Evolutionary conservation across 164 flowering plant species (phyloP).

Genomic region (Umbellularia californica): DNA sequence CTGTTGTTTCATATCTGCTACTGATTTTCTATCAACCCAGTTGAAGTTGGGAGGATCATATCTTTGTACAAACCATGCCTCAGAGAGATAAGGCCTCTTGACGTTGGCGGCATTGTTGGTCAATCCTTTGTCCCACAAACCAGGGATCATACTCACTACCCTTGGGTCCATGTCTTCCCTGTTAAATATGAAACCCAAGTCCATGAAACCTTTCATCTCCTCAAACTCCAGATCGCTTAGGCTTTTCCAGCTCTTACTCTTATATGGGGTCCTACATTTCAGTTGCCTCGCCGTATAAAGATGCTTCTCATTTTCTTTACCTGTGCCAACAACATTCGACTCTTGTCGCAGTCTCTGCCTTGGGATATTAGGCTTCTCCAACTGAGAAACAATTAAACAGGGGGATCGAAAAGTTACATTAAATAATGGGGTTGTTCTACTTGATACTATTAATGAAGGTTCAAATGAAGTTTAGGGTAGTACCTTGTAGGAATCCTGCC

Average conservation of each 20-base stretch:
- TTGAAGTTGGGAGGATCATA: slow-evolving; percentile 34
- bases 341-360: slow-evolving; percentile 21
- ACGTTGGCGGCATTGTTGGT: slow-evolving; percentile 19
- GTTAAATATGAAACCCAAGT: slow-evolving; percentile 51
- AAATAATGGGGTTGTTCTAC: too few species aligned
- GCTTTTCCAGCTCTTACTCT: slow-evolving; percentile 33
- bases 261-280: background rate
- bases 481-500: background rate
- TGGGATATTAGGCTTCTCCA: slow-evolving; percentile 14
- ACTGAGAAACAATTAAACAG: background rate
- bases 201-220: slow-evolving; percentile 60
- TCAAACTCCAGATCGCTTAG: slow-evolving; percentile 43
- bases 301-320: slow-evolving; percentile 8
- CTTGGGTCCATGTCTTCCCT: slow-evolving; percentile 34
- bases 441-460: background rate
- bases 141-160: slow-evolving; percentile 42
- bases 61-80: slow-evolving; percentile 45
- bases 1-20: slow-evolving; percentile 62
- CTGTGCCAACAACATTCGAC: slow-evolving; percentile 9
- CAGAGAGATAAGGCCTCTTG: slow-evolving; percentile 53
- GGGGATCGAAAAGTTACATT: background rate
- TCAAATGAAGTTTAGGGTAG: background rate
- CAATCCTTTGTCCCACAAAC: slow-evolving; percentile 34
- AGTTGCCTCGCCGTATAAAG: background rate
- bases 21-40: slow-evolving; percentile 33